Base-by-base conservation (phyloP, 495 filamentous ascomycete genomes). In the Pyrenopolyporus hunteri region DNA sequence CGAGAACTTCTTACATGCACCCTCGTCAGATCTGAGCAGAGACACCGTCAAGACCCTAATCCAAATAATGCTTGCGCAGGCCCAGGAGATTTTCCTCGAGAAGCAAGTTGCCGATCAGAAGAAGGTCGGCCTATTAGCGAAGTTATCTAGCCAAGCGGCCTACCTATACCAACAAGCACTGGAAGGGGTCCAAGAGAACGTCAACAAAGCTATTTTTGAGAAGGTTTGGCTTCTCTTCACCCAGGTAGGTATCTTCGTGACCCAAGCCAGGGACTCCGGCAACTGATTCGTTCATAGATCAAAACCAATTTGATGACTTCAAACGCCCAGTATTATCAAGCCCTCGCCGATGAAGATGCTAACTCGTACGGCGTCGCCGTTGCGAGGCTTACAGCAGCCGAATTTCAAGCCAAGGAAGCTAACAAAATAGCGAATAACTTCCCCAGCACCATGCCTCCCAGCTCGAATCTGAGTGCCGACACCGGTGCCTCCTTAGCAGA, bases 1-100 rank as follows among this genome's bases (percentile, higher is more conserved):
- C 73, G 93, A 98, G 76, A 98, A 98, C 76, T 98, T 98, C 74
- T 78, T 97, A 33, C 95, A 98, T 69, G 94, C 94, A 28, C 94
- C 94, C 2, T 97, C 92, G 7, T 94, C 90, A 20, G 94, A 98
- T 69, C 76, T 98, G 28, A 97, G 93, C 71, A 82, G 93, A 57
- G 92, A 98, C 11, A 98, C 94, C 2, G 90, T 98, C 57, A 97
- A 96, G 76, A 92, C 92, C 1, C 73, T 98, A 57, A 98, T 98
- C 70, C 84, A 85, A 46, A 84, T 98, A 56, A 97, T 92, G 81
- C 82, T 98, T 32, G 95, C 93, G 6, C 94, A 98, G 74, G 93
- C 87, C 0, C 94, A 98, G 70, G 94, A 98, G 71, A 90, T 98
- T 1, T 98, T 98, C 64, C 76, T 98, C 22, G 95, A 98, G 78